Conservation (phyloP, 2,329 filamentous ascomycete species). For the Diaporthe australafricana region DNA sequence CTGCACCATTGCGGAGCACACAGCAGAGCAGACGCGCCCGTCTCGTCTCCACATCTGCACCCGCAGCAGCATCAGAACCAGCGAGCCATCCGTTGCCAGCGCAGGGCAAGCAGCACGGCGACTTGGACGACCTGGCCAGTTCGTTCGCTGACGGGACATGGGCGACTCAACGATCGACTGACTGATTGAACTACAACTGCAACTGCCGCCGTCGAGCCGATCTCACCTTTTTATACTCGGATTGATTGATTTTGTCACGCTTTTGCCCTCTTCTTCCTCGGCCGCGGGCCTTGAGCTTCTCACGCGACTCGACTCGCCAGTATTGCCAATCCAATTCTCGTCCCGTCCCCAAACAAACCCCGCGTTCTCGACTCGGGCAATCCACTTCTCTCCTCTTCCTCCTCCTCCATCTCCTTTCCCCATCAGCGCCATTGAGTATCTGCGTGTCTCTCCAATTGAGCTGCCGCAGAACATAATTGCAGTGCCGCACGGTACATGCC, state of each 20-base stretch:
- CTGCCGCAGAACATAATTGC: not conserved
- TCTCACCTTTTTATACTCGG: slow-evolving; percentile 9
- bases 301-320: slow-evolving; percentile 2
- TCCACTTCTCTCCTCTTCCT: not conserved
- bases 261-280: slow-evolving; percentile 16
- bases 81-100: slow-evolving; percentile 11
- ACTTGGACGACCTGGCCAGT: not conserved
- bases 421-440: slow-evolving; percentile 25
- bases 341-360: slow-evolving; percentile 23
- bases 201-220: not conserved
- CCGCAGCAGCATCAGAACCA: not conserved
- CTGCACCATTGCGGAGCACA: slow-evolving; percentile 33
- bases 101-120: not conserved
- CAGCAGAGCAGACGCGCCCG: slow-evolving; percentile 5
- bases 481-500: not conserved
- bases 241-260: not conserved
- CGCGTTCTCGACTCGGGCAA: slow-evolving; percentile 11
- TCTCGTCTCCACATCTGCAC: slow-evolving; percentile 24
- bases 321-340: slow-evolving; percentile 2
- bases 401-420: slow-evolving; percentile 5
- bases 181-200: not conserved
- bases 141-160: not conserved
- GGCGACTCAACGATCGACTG: not conserved
- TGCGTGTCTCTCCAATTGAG: slow-evolving; percentile 20
- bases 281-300: slow-evolving; percentile 3